These are phyloP conservation scores for Ophiostoma australiae DNA, from an alignment of 2,329 filamentous ascomycete species.

Conservation along the genomic window DNA sequence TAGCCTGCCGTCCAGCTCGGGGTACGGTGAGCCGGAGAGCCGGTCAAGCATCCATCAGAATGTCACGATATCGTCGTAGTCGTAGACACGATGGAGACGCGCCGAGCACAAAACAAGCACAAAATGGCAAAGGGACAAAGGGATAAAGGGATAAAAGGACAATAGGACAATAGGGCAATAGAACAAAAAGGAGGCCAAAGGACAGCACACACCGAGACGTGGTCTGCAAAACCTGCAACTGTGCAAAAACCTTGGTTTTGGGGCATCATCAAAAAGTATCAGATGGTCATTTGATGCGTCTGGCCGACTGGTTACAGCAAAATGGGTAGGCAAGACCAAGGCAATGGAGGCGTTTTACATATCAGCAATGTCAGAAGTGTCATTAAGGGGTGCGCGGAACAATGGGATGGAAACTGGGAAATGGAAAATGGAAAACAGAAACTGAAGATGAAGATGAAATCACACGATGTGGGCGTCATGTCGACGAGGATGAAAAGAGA, in stretches of 20 bases:
- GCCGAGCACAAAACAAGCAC: background rate
- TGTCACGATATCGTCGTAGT: conserved; percentile 3
- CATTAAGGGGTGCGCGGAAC: background rate
- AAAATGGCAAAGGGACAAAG: background rate
- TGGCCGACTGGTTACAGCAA: background rate
- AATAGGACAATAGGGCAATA: too few relatives aligned
- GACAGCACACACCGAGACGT: background rate
- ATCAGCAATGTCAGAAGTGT: background rate
- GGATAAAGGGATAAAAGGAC: too few relatives aligned
- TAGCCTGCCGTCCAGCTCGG: background rate
- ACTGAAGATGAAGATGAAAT: background rate
- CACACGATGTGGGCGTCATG: conserved; percentile 1
- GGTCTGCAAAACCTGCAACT: background rate
- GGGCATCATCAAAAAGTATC: background rate
- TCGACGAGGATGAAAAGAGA: background rate
- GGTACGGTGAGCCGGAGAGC: conserved; percentile 6
- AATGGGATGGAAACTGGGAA: background rate
- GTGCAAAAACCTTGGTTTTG: background rate
- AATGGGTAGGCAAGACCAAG: background rate
- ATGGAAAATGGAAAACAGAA: background rate
- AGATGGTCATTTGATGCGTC: background rate
- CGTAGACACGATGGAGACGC: conserved; percentile 9
- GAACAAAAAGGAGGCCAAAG: background rate
- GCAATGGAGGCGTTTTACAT: background rate
- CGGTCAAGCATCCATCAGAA: background rate